Conservation (phyloP, 192 early-diverging fungal species). For the Kappamyces sp. region DNA sequence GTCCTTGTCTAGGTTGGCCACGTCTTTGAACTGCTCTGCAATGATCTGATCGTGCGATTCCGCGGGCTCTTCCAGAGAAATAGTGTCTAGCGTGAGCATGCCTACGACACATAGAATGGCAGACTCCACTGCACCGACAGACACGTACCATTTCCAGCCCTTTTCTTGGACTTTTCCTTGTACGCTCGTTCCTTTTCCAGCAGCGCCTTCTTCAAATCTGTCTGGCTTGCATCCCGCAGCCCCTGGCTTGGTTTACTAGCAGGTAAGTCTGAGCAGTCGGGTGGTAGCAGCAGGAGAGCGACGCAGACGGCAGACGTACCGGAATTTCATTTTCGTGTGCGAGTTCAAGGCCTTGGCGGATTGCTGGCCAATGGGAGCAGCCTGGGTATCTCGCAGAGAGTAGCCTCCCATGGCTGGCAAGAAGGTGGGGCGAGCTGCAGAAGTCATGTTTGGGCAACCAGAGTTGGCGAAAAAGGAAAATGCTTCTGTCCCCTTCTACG, state of each 20-base stretch:
- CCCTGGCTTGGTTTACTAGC: constrained; percentile 40
- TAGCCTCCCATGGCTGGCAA: constrained; percentile 47
- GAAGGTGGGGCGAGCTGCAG: constrained; percentile 36
- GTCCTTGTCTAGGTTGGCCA: constrained; percentile 22
- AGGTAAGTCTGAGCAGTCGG: no score
- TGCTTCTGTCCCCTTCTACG: no score
- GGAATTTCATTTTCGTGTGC: constrained; percentile 43
- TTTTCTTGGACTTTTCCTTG: constrained; percentile 22
- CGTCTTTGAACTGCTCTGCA: no score
- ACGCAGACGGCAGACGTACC: no score
- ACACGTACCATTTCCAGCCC: constrained; percentile 16
- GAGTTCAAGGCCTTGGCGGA: constrained; percentile 29
- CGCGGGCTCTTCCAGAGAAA: no score
- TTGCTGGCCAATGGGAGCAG: constrained; percentile 27
- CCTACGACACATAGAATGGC: no score
- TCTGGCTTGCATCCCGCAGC: constrained; percentile 27
- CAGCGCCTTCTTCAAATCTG: constrained; percentile 31
- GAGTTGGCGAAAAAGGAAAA: constrained; percentile 1
- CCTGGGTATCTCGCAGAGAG: constrained; percentile 37
- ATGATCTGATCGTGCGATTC: no score
- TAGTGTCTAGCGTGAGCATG: no score
- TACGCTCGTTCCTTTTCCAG: constrained; percentile 29
- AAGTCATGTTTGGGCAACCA: constrained; percentile 8
- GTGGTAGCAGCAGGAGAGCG: no score
- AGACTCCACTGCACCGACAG: no score